Conservation (phyloP, 805 yeast genomes). For the Myxozyma geophila region DNA sequence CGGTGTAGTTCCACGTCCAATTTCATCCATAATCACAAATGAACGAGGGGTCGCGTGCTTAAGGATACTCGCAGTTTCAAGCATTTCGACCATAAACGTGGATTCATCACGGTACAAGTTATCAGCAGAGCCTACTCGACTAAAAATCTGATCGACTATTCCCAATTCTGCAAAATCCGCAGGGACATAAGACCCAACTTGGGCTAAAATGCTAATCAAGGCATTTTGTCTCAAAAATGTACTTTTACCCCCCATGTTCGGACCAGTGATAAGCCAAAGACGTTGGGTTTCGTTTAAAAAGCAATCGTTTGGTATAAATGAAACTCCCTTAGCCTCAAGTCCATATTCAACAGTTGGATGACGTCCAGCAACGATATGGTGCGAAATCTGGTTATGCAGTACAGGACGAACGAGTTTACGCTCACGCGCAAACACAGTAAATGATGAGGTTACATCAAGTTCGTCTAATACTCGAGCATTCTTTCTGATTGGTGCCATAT, state of each 20-base stretch:
- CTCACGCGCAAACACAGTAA: conserved; percentile 73
- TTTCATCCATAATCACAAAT: conserved; percentile 80
- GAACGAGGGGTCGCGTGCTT: conserved; percentile 68
- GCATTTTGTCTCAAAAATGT: conserved; percentile 78
- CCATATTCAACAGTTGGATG: conserved; percentile 88
- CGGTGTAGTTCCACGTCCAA: conserved; percentile 88
- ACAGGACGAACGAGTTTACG: conserved; percentile 68
- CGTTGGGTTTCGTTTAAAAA: conserved; percentile 24
- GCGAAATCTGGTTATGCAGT: conserved; percentile 50
- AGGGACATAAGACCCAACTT: conserved; percentile 76
- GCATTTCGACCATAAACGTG: conserved; percentile 94
- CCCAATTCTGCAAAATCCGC: conserved; percentile 67
- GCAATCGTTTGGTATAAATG: conserved; percentile 57
- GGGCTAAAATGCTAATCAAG: conserved; percentile 67
- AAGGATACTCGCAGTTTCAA: conserved; percentile 75
- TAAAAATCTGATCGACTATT: conserved; percentile 74
- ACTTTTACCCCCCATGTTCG: conserved; percentile 77
- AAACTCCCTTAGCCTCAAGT: conserved; percentile 53
- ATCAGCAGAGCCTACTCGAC: conserved; percentile 75
- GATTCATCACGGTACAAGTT: conserved; percentile 76
- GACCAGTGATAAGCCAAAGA: conserved; percentile 39
- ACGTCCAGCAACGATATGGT: conserved; percentile 63
- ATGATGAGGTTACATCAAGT: conserved; percentile 73
- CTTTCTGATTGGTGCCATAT: conserved; percentile 48
- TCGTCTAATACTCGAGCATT: conserved; percentile 61